phyloP scores from a whole-genome alignment of 345 rosid species.

The Luvunga scandens region DNA sequence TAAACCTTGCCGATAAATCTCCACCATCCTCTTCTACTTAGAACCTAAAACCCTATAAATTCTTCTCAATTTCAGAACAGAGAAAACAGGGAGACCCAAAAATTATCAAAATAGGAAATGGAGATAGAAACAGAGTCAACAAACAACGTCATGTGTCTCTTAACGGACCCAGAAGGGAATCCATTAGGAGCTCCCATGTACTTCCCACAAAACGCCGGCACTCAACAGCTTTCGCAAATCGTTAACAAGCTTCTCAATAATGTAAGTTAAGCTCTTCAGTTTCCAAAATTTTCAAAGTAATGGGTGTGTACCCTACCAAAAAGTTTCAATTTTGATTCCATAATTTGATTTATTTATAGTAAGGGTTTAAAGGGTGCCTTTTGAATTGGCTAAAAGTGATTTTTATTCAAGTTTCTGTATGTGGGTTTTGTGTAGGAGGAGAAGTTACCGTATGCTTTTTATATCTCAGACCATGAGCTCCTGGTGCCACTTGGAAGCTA shows the following conservation, averaged over 20 bases:
- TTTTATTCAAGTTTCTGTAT: conserved; percentile 8
- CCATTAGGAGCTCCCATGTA: conserved; percentile 68
- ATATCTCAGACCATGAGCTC: conserved; percentile 82
- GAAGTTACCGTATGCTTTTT: conserved; percentile 82
- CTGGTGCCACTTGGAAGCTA: conserved; percentile 72
- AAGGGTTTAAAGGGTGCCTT: not conserved
- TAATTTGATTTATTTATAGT: not conserved
- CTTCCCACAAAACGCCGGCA: conserved; percentile 80
- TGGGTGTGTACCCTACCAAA: not conserved
- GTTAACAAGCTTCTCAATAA: conserved; percentile 70
- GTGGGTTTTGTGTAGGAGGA: conserved; percentile 58
- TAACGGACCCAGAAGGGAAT: conserved; percentile 79
- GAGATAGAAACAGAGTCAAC: conserved; percentile 33
- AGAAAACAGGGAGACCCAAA: not conserved
- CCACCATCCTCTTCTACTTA: too few relatives aligned
- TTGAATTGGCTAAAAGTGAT: not conserved
- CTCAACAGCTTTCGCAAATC: conserved; percentile 77
- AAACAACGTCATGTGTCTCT: conserved; percentile 75
- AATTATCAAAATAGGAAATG: conserved; percentile 16
- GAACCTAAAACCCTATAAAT: not conserved
- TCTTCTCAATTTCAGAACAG: not conserved
- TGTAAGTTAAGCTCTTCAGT: not conserved
- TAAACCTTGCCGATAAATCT: too few relatives aligned
- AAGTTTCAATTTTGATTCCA: not conserved
- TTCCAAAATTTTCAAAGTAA: not conserved